Base-by-base conservation (phyloP, 2,329 filamentous ascomycete species). In the Metarhizium rileyi region DNA sequence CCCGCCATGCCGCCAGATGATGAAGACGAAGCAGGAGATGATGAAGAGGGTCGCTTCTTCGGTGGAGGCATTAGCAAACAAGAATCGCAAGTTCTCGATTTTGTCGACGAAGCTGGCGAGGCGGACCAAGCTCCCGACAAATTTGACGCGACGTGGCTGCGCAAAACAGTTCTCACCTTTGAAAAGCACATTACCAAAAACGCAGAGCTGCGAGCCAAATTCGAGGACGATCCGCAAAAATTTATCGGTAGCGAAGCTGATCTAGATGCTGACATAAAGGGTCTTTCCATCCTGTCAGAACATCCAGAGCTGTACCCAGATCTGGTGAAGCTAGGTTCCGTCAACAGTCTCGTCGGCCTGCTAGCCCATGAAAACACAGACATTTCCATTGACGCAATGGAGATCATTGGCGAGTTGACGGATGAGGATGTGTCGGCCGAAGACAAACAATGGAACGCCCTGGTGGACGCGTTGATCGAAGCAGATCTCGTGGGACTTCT, bases 331-430 rank as follows among this genome's bases (percentile, higher is more conserved):
- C 73, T 90, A 47, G 86, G 87, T 20, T 86, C 82, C 52, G 81
- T 83, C 1, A 78, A 70, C 4, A 90, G 84, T 49, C 68, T 98
- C 46, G 88, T 95, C 1, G 80, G 84, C 2, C 69, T 98, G 47
- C 72, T 98, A 45, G 85, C 91, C 16, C 93, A 98, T 64, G 93
- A 98, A 60, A 98, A 98, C 64, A 91, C 90, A 0, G 93, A 98
- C 62, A 94, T 98, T 56, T 90, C 93, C 10, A 95, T 97, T 59
- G 87, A 86, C 55, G 87, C 86, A 0, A 83, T 95, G 46, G 87
- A 97, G 69, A 87, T 96, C 44, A 80, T 98, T 46, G 84, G 81
- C 50, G 93, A 98, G 69, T 72, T 97, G 57, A 94, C 89, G 14
- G 93, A 97, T 59, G 90, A 98, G 63, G 91, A 97, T 61, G 88